phyloP scores from a whole-genome alignment of 2,329 filamentous ascomycete genomes.

The Botrytis elliptica region DNA sequence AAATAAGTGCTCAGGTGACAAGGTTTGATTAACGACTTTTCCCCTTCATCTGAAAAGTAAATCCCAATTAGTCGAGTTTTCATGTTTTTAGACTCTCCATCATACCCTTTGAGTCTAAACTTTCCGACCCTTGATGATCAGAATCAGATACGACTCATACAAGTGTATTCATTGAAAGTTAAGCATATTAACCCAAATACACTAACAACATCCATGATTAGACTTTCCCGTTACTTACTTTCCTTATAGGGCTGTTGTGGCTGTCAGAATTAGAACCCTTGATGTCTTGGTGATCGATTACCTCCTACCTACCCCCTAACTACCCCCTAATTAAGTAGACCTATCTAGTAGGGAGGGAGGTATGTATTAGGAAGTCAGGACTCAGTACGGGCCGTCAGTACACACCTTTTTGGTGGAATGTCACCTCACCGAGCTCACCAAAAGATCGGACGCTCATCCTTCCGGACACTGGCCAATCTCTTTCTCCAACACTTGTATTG shows the following conservation, averaged over 20 bases:
- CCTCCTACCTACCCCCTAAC: background rate
- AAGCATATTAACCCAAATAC: background rate
- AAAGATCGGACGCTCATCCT: conserved; percentile 28
- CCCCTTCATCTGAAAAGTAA: conserved; percentile 1
- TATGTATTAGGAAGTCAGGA: background rate
- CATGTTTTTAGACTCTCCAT: background rate
- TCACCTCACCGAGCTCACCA: background rate
- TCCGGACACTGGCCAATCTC: conserved; percentile 31
- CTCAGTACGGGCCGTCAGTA: background rate
- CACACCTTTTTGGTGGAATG: background rate
- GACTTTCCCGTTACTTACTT: background rate
- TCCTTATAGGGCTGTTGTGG: conserved; percentile 14
- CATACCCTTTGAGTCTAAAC: conserved; percentile 2
- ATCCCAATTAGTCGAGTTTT: background rate
- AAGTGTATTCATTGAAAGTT: background rate
- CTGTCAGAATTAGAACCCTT: conserved; percentile 17
- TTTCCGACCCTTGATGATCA: background rate
- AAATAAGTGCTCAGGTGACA: background rate
- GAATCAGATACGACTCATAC: background rate
- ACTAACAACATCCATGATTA: background rate
- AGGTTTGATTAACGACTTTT: background rate
- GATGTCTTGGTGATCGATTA: conserved; percentile 1
- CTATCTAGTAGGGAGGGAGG: background rate
- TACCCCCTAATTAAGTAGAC: background rate
- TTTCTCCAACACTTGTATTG: conserved; percentile 17